Evolutionary conservation across 1,284 basidiomycete genomes (phyloP).

Genomic region (Ustilago bromivora): DNA sequence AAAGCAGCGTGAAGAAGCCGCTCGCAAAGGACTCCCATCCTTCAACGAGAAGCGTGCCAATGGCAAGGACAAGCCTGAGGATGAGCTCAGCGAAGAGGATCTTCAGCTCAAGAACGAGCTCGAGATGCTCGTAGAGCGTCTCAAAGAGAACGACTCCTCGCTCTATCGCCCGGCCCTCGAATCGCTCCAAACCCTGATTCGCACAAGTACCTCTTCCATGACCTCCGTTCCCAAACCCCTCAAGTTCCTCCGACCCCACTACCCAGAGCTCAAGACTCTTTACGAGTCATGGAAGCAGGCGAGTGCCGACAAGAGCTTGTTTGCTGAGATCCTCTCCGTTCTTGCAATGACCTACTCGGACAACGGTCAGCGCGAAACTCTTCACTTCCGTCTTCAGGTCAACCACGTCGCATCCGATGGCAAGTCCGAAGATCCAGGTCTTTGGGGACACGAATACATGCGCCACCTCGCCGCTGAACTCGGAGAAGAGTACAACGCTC

Average conservation of each 20-base stretch:
- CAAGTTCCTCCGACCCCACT: slow-evolving; percentile 96
- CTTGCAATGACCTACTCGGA: slow-evolving; percentile 99
- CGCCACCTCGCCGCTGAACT: slow-evolving; percentile 96
- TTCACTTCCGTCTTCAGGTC: slow-evolving; percentile 71
- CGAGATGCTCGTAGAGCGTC: slow-evolving; percentile 94
- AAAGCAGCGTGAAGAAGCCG: slow-evolving; percentile 50
- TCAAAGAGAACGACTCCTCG: slow-evolving; percentile 87
- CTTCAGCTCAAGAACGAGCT: slow-evolving; percentile 92
- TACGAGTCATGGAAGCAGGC: slow-evolving; percentile 58
- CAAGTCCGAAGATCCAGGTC: slow-evolving; percentile 78
- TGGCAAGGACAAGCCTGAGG: slow-evolving; percentile 75
- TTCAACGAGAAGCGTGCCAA: slow-evolving; percentile 36
- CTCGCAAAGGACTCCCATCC: slow-evolving; percentile 47
- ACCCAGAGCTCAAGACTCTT: slow-evolving; percentile 78
- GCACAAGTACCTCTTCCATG: slow-evolving; percentile 98
- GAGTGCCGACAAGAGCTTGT: slow-evolving; percentile 78
- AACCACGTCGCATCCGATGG: slow-evolving; percentile 46
- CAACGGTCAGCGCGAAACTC: slow-evolving; percentile 91
- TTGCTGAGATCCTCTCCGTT: slow-evolving; percentile 98
- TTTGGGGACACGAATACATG: slow-evolving; percentile 99
- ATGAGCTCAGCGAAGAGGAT: slow-evolving; percentile 91
- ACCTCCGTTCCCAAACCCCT: slow-evolving; percentile 99
- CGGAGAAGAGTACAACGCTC: slow-evolving; percentile 86
- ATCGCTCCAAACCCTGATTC: slow-evolving; percentile 90
- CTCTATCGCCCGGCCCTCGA: slow-evolving; percentile 93